These are phyloP conservation scores for Claviceps fusiformis DNA, from an alignment of 2,329 filamentous ascomycete genomes.

Conservation along the genomic window DNA sequence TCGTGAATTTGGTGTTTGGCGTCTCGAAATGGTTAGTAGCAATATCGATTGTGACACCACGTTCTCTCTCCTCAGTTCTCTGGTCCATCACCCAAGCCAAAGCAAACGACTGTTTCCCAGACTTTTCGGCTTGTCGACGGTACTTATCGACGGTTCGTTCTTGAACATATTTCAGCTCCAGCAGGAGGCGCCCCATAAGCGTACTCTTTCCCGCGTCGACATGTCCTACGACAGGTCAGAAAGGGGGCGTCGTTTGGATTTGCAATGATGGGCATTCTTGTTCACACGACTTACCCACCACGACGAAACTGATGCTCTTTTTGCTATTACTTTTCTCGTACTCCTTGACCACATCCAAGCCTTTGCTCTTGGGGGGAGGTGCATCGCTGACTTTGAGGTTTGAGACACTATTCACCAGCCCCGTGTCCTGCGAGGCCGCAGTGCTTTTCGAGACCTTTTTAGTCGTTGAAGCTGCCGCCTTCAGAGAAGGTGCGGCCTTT, in stretches of 20 bases:
- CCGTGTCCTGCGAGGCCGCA: conserved; percentile 11
- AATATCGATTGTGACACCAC: conserved; percentile 93
- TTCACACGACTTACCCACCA: conserved; percentile 53
- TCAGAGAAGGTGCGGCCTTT: conserved; percentile 27
- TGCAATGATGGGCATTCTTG: too few species aligned
- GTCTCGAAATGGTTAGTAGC: conserved; percentile 93
- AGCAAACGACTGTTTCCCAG: conserved; percentile 91
- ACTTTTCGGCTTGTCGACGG: conserved; percentile 73
- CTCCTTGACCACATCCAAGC: conserved; percentile 71
- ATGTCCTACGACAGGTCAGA: conserved; percentile 46
- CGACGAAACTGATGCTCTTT: conserved; percentile 77
- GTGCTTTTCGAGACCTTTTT: conserved; percentile 28
- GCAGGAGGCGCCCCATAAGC: conserved; percentile 84
- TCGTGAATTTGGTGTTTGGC: conserved; percentile 73
- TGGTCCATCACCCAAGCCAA: conserved; percentile 96
- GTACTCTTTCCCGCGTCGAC: conserved; percentile 98
- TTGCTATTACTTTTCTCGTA: conserved; percentile 65
- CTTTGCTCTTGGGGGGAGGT: conserved; percentile 55
- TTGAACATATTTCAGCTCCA: conserved; percentile 79
- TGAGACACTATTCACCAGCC: conserved; percentile 18
- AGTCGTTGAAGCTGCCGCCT: conserved; percentile 14
- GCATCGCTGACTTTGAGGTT: conserved; percentile 33
- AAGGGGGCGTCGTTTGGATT: neutral
- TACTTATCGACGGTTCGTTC: conserved; percentile 81
- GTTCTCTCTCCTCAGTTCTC: conserved; percentile 71